Base-by-base conservation (phyloP, 2,329 filamentous ascomycete genomes). In the Venturia effusa region DNA sequence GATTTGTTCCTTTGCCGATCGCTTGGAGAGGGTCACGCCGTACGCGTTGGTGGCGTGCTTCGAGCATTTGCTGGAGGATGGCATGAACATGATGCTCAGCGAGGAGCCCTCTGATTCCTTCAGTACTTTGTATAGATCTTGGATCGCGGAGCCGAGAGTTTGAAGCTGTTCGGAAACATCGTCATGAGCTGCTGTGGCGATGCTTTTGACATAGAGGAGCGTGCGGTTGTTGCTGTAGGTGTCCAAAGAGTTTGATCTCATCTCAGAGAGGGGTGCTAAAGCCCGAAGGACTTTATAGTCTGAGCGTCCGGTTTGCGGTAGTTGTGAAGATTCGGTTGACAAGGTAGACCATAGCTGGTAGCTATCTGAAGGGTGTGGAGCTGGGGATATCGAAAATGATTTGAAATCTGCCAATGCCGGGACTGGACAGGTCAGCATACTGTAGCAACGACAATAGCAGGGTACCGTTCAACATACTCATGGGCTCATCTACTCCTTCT, bases 401-500 rank as follows among this genome's bases (percentile, higher is more conserved):
- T 43, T 34, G 34, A 64, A 64, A 11, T 51, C 24, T 37, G 45
- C 34, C 39, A 61, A 54, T 24, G 43, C 37, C 41, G 62, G 62
- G 17, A 64, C 57, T 64, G 11, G 4, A 39, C 22, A 8, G 43
- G 17, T 62, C 15, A 48, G 19, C 24, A 32, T 39, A 3, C n/a
- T n/a, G 3, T 11, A 17, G 6, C 13, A n/a, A 37, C 4, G 30
- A 4, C 15, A 48, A 43, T 30, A 17, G 40, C 7, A 40, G 17
- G 22, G 4, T 34, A 24, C 24, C 4, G 17, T 37, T 30, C 6
- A 61, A 67, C 67, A 19, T 66, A 78, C 76, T 72, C 69, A 71
- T 67, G 40, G 69, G 67, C 45, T 74, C 68, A 22, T 74, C 71
- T 10, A 74, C 71, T 63, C 74, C 75, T 39, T 79, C 77, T 34